Conservation (phyloP, 2,329 filamentous ascomycete species). For the Colletotrichum sidae region DNA sequence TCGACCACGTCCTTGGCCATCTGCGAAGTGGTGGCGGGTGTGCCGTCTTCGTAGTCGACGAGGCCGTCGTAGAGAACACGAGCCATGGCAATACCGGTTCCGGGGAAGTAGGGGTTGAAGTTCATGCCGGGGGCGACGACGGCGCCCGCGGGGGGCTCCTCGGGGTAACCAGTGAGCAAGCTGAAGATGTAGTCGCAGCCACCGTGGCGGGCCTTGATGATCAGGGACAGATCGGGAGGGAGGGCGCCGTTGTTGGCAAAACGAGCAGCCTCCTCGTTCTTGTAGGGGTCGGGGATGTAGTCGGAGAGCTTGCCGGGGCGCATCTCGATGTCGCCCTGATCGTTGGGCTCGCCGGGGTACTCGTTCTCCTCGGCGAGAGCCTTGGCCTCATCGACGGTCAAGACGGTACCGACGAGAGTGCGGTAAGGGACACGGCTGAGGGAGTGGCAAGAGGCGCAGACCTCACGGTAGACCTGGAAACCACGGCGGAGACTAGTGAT, state of each 20-base stretch:
- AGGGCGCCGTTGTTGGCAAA: slow-evolving; percentile 98
- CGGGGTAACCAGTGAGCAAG: slow-evolving; percentile 95
- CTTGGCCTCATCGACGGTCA: slow-evolving; percentile 99
- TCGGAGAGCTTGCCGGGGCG: slow-evolving; percentile 98
- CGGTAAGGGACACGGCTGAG: slow-evolving; percentile 95
- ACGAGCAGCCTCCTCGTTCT: slow-evolving; percentile 98
- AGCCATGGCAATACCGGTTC: slow-evolving; percentile 98
- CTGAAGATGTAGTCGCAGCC: slow-evolving; percentile 99
- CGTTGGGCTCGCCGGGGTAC: slow-evolving; percentile 98
- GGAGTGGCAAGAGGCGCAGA: slow-evolving; percentile 98
- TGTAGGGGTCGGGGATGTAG: slow-evolving; percentile 94
- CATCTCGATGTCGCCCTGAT: slow-evolving; percentile 98
- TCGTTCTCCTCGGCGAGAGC: slow-evolving; percentile 97
- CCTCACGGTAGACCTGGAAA: slow-evolving; percentile 99
- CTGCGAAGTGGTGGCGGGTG: slow-evolving; percentile 93
- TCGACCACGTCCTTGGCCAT: slow-evolving; percentile 99
- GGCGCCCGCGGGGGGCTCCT: slow-evolving; percentile 92
- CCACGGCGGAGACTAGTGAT: slow-evolving; percentile 88
- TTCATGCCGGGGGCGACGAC: slow-evolving; percentile 89
- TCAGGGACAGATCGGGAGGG: slow-evolving; percentile 96
- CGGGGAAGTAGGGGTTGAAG: slow-evolving; percentile 99
- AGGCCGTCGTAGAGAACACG: slow-evolving; percentile 98
- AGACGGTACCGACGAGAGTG: slow-evolving; percentile 85
- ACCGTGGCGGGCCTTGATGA: slow-evolving; percentile 97
- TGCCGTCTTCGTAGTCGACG: slow-evolving; percentile 98